Percentiles rank a stretch among this genome's conserved stretches.
Conservation (phyloP, 352 stramenopile species). For the Phytophthora cactorum region DNA sequence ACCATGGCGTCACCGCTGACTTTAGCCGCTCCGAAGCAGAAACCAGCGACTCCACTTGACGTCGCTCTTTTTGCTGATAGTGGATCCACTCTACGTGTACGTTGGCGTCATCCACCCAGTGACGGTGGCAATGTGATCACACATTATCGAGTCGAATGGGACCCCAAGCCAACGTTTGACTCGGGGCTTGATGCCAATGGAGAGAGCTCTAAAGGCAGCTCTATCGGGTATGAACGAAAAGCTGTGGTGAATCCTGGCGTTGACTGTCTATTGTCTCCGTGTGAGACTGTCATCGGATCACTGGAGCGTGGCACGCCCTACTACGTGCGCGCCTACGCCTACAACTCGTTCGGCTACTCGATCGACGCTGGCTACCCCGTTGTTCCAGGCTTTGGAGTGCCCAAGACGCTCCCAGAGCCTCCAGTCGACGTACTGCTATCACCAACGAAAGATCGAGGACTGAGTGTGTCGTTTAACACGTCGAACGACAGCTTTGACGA, state of each 20-base stretch:
- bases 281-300: conserved; percentile 81
- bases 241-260: conserved; percentile 65
- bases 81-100: conserved; percentile 80
- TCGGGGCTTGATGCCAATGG: conserved; percentile 50
- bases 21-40: conserved; percentile 85
- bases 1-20: conserved; percentile 74
- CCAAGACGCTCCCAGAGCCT: conserved; percentile 77
- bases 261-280: conserved; percentile 83
- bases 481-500: conserved; percentile 60
- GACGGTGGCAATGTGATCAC: conserved; percentile 93
- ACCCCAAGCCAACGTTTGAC: conserved; percentile 84
- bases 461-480: conserved; percentile 84
- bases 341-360: conserved; percentile 94
- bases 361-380: conserved; percentile 61
- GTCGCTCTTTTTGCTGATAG: conserved; percentile 79
- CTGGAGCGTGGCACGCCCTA: conserved; percentile 85
- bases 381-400: conserved; percentile 67
- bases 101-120: conserved; percentile 90
- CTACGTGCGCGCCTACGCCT: conserved; percentile 91
- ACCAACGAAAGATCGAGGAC: conserved; percentile 42
- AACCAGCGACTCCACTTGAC: conserved; percentile 80
- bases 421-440: conserved; percentile 60
- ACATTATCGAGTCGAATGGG: conserved; percentile 97
- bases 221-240: conserved; percentile 83
- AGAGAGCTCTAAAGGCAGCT: conserved; percentile 46